Conservation (phyloP, 2,329 filamentous ascomycete species). For the Cladosporium oxysporum region DNA sequence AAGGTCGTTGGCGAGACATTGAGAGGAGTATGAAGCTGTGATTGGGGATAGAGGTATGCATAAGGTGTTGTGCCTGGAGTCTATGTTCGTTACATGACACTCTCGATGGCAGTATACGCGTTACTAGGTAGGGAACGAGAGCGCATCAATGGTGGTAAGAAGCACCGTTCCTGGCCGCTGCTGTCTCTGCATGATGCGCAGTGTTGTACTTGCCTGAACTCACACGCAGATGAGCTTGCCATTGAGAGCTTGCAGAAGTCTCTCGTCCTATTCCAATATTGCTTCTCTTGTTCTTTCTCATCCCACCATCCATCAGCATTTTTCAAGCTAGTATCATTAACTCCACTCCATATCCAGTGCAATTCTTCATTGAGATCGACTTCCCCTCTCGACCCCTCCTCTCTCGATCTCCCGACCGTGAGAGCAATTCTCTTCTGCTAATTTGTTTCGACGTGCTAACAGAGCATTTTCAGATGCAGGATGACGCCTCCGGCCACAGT, state of each 20-base stretch:
- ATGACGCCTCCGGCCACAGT: background rate
- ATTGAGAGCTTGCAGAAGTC: background rate
- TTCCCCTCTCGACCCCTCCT: background rate
- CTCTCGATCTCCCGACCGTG: background rate
- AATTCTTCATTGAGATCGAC: background rate
- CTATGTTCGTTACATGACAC: background rate
- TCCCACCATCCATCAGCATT: background rate
- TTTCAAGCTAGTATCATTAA: background rate
- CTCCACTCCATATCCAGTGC: background rate
- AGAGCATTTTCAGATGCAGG: background rate
- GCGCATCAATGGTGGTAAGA: background rate
- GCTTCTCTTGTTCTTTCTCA: background rate
- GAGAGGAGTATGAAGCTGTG: conserved; percentile 51
- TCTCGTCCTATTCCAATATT: background rate
- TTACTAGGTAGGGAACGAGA: background rate
- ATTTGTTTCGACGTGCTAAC: background rate
- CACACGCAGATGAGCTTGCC: background rate
- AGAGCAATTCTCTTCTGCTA: background rate
- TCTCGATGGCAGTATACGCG: background rate
- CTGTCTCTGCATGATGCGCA: background rate
- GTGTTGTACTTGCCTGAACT: background rate
- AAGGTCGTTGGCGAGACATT: conserved; percentile 74
- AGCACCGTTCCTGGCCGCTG: background rate
- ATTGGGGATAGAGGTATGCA: conserved; percentile 24
- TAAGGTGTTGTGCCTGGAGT: too few species aligned